Evolutionary conservation across 225 moss, liverwort and hornwort species (phyloP), one percentile per base, ranked within the genome.

Genomic region (Physcomitrium patens): DNA sequence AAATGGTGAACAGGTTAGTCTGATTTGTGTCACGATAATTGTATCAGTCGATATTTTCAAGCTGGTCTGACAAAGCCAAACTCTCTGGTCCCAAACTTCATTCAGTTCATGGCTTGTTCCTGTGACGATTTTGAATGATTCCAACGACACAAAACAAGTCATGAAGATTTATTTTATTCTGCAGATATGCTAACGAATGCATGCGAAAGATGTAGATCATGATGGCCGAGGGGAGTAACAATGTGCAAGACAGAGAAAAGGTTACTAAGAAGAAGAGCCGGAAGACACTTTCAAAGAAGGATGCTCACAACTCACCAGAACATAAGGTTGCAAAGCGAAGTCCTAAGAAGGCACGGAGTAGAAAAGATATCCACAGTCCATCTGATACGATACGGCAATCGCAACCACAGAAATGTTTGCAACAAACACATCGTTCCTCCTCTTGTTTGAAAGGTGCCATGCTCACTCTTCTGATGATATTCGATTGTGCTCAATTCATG

Each of bases 171-270:
- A 3, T 37, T 37, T 1, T 37, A 37, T 37, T 49, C 49, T 15
- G 15, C 12, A 49, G 15, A 53, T 2, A n/a, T 7, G 7, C n/a
- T 53, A 53, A 15, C n/a, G 53, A 17, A 53, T 49, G 2, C 10
- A 1, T 53, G 17, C n/a, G 13, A 7, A 17, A 53, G n/a, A 53
- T 18, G 27, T 54, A 80, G 80, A 60, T 49, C 52, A 73, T 70
- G 44, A 84, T 84, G 81, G 57, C 71, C 24, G 81, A 74, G 50
- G 68, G 69, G 44, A 70, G 54, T 61, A 80, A 43, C 60, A 80
- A 74, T 65, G 50, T 77, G 74, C 74, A 71, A 75, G 75, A 62
- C 31, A 65, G 58, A 31, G 37, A 46, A 67, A 75, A 71, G 67
- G 7, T 28, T 68, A 58, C 52, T 20, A 84, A 58, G 57, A 77